Conservation (phyloP, 2,329 filamentous ascomycete species). For the Zymoseptoria ardabiliae region DNA sequence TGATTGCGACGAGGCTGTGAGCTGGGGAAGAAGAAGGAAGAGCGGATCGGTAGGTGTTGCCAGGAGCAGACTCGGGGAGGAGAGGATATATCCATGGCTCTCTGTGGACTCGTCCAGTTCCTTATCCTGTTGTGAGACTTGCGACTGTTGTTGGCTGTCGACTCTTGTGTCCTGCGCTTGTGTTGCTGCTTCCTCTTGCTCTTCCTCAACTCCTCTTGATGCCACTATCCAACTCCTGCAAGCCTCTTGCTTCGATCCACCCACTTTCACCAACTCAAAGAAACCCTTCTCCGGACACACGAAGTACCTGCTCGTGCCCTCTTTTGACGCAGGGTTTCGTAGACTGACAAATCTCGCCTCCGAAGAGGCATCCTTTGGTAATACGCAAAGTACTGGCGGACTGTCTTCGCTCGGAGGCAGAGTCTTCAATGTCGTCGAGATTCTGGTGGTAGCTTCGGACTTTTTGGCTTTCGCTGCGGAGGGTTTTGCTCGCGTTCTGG, state of each 20-base stretch:
- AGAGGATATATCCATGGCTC: conserved; percentile 49
- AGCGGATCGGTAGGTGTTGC: conserved; percentile 78
- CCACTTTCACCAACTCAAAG: conserved; percentile 54
- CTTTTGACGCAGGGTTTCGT: conserved; percentile 33
- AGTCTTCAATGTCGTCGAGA: conserved; percentile 13
- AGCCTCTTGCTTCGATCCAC: conserved; percentile 42
- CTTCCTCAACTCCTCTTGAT: conserved; percentile 15
- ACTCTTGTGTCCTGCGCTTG: not conserved
- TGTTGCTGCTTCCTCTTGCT: conserved; percentile 8
- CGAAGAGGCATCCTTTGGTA: conserved; percentile 47
- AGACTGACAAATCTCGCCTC: conserved; percentile 51
- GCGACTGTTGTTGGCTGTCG: not conserved
- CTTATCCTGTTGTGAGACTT: not conserved
- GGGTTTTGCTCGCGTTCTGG: conserved; percentile 25
- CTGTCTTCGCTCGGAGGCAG: conserved; percentile 33
- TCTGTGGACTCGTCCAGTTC: not conserved
- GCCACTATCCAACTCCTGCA: conserved; percentile 49
- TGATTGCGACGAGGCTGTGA: conserved; percentile 34
- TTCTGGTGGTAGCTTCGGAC: conserved; percentile 4
- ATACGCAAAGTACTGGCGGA: conserved; percentile 49
- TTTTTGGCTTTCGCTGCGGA: conserved; percentile 9
- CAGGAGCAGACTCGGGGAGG: conserved; percentile 67
- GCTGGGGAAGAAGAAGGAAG: conserved; percentile 71
- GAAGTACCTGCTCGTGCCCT: conserved; percentile 44
- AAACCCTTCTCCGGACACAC: conserved; percentile 53